These are phyloP conservation scores for Citrus australasica DNA, from an alignment of 345 rosid species.

Conservation along the genomic window DNA sequence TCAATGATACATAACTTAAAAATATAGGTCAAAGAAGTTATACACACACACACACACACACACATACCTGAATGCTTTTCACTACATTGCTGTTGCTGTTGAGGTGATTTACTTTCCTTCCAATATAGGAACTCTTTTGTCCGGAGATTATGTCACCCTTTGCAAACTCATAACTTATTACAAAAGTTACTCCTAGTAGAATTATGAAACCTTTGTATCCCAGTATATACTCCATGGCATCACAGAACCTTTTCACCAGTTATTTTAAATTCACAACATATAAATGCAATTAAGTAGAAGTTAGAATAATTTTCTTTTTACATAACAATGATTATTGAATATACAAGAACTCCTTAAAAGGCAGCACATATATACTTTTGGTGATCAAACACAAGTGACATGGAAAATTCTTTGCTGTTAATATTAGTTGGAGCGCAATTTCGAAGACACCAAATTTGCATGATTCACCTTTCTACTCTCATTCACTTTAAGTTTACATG, in stretches of 20 bases:
- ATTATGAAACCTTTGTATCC: neutral
- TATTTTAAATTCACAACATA: neutral
- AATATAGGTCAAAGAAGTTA: too few relatives aligned
- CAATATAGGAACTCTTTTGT: neutral
- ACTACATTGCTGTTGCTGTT: constrained; percentile 13
- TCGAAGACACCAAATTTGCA: too few relatives aligned
- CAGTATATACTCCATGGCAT: neutral
- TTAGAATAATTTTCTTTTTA: too few relatives aligned
- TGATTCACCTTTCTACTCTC: neutral
- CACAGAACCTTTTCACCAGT: constrained; percentile 5
- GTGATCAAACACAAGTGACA: neutral
- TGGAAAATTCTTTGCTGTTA: too few relatives aligned
- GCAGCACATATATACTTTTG: neutral
- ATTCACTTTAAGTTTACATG: neutral
- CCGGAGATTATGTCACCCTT: neutral
- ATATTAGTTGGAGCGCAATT: too few relatives aligned
- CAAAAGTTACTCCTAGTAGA: constrained; percentile 4
- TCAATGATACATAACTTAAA: too few relatives aligned
- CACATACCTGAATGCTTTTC: constrained; percentile 41
- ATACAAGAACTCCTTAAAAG: neutral
- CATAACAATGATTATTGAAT: neutral
- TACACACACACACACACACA: neutral
- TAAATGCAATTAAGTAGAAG: too few relatives aligned
- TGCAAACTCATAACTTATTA: neutral
- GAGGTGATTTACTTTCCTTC: neutral